Evolutionary conservation across 2,329 filamentous ascomycete genomes (phyloP).

Genomic region (Fusarium brevicatenulatum): DNA sequence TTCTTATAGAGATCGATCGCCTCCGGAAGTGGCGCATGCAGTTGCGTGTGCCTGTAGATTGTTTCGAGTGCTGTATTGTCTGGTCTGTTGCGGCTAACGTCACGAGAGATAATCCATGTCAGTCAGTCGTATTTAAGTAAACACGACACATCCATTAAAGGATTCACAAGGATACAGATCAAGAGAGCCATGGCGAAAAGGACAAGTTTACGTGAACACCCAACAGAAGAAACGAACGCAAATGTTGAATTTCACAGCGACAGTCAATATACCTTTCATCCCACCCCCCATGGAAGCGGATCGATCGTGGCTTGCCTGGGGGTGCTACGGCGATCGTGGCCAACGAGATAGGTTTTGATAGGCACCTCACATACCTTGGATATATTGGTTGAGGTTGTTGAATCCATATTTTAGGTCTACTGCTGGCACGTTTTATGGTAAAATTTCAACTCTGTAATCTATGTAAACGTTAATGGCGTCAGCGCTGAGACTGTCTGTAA

Average conservation of each 20-base stretch:
- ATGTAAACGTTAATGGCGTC: slow-evolving; percentile 29
- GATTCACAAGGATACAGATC: not conserved
- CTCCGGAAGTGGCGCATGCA: slow-evolving; percentile 8
- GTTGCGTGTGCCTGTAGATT: not conserved
- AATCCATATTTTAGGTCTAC: not conserved
- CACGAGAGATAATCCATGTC: not conserved
- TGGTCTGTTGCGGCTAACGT: not conserved
- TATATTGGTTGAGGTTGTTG: not conserved
- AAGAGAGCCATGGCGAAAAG: not conserved
- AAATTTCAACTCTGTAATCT: not conserved
- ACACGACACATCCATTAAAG: not conserved
- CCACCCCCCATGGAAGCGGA: not conserved
- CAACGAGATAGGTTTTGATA: not conserved
- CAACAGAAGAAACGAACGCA: not conserved
- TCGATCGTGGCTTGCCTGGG: slow-evolving; percentile 31
- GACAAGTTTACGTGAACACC: not conserved
- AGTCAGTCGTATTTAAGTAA: not conserved
- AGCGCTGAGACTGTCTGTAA: slow-evolving; percentile 20
- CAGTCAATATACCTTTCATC: not conserved
- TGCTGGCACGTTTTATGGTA: not conserved
- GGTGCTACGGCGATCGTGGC: slow-evolving; percentile 8
- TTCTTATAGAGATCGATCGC: slow-evolving; percentile 3
- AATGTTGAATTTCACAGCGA: not conserved
- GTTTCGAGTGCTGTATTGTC: not conserved
- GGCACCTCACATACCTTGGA: not conserved